Conservation (phyloP, 805 yeast species). For the Cyberlindnera xishuangbannaensis region DNA sequence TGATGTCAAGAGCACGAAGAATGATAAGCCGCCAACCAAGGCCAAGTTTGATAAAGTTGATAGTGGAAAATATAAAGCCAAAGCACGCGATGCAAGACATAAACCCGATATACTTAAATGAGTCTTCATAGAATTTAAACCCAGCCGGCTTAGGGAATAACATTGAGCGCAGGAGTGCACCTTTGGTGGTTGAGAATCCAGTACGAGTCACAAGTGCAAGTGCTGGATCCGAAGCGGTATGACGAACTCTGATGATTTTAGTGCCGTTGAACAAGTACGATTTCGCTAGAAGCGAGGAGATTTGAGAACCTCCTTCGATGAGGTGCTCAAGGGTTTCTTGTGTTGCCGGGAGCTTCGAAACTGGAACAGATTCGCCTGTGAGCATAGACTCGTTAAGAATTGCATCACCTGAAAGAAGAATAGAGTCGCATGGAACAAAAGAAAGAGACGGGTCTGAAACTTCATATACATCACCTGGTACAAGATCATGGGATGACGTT, state of each 20-base stretch:
- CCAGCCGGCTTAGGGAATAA: slow-evolving; percentile 92
- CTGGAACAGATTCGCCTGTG: slow-evolving; percentile 98
- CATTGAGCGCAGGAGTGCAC: slow-evolving; percentile 91
- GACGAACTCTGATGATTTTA: slow-evolving; percentile 74
- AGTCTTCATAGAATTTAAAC: slow-evolving; percentile 88
- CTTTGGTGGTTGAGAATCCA: slow-evolving; percentile 94
- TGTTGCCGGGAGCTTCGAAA: slow-evolving; percentile 67
- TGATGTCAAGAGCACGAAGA: slow-evolving; percentile 84
- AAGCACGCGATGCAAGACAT: slow-evolving; percentile 80
- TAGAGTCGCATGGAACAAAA: slow-evolving; percentile 82
- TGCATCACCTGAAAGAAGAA: slow-evolving; percentile 85
- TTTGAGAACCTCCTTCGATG: slow-evolving; percentile 44
- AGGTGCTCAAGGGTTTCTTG: slow-evolving; percentile 54
- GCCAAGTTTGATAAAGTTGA: slow-evolving; percentile 75
- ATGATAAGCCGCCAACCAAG: slow-evolving; percentile 64
- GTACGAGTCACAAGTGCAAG: slow-evolving; percentile 84
- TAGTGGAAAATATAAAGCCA: slow-evolving; percentile 81
- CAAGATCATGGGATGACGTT: slow-evolving; percentile 67
- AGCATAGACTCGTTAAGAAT: slow-evolving; percentile 97
- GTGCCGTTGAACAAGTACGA: slow-evolving; percentile 88
- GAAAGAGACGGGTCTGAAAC: slow-evolving; percentile 77
- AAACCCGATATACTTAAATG: slow-evolving; percentile 92
- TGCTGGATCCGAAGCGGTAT: slow-evolving; percentile 52
- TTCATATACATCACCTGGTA: slow-evolving; percentile 95
- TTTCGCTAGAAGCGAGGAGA: slow-evolving; percentile 60